Conservation (phyloP, 345 rosid species). For the Gossypium thurberi region DNA sequence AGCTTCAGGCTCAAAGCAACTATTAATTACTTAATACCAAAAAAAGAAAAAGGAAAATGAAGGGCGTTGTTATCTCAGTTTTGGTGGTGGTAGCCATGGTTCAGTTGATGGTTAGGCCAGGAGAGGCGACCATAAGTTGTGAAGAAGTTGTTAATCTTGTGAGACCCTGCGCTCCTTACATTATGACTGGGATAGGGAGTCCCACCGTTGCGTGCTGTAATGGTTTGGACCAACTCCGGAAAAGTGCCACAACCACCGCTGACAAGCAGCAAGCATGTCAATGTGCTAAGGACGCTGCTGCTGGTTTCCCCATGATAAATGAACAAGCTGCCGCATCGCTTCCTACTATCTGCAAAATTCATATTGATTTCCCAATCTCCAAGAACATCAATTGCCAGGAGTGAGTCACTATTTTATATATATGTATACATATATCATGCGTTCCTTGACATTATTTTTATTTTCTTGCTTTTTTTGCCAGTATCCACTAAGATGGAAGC, state of each 20-base stretch:
- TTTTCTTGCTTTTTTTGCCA: neutral
- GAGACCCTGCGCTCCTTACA: slow-evolving; percentile 10
- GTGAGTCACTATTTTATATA: neutral
- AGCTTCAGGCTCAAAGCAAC: too few relatives aligned
- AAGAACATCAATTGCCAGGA: slow-evolving; percentile 9
- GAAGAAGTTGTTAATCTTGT: slow-evolving; percentile 4
- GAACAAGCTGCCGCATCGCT: slow-evolving; percentile 17
- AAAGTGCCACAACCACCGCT: neutral
- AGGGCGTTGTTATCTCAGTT: neutral
- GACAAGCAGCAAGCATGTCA: slow-evolving; percentile 3
- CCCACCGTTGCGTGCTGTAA: slow-evolving; percentile 13
- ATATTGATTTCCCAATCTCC: slow-evolving; percentile 11
- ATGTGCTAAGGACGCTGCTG: slow-evolving; percentile 10
- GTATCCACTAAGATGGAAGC: neutral
- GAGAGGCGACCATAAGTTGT: neutral
- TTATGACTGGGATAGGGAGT: neutral
- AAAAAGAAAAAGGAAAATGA: too few relatives aligned
- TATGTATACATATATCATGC: too few relatives aligned
- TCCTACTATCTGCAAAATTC: slow-evolving; percentile 11
- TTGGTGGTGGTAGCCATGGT: neutral
- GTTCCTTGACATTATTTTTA: neutral
- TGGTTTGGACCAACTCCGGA: neutral
- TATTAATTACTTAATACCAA: too few relatives aligned
- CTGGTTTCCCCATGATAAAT: neutral
- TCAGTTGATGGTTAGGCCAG: slow-evolving; percentile 4